Evolutionary conservation across 1,139 yeast genomes (phyloP).

Genomic region (Hansenula lynferdii): DNA sequence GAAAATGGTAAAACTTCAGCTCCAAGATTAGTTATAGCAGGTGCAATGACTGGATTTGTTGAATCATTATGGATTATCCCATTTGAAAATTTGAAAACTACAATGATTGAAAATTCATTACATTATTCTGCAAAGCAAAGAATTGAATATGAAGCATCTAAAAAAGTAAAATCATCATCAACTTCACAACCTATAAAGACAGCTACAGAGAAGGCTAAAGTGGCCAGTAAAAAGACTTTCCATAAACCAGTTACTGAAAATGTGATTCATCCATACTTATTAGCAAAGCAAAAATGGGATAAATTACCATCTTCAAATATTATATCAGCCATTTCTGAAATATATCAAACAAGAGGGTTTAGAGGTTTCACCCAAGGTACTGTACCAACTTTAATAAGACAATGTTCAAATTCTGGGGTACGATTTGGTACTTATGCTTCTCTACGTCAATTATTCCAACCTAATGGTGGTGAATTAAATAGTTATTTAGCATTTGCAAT

Average conservation of each 20-base stretch:
- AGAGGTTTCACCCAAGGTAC: constrained; percentile 82
- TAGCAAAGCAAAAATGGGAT: constrained; percentile 37
- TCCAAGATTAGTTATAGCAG: constrained; percentile 76
- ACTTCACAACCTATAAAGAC: not conserved
- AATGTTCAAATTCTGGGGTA: constrained; percentile 71
- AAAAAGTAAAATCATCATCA: not conserved
- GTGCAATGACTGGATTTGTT: constrained; percentile 74
- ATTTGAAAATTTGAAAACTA: constrained; percentile 81
- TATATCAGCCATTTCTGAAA: constrained; percentile 52
- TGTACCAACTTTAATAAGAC: constrained; percentile 73
- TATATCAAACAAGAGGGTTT: constrained; percentile 70
- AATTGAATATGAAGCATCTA: constrained; percentile 6
- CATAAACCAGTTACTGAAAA: constrained; percentile 12
- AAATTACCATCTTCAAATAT: constrained; percentile 51
- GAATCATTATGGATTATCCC: constrained; percentile 88
- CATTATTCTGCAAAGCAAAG: constrained; percentile 2
- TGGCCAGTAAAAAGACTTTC: constrained; percentile 18
- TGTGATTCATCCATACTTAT: constrained; percentile 19
- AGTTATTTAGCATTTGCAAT: constrained; percentile 46
- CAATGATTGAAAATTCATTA: constrained; percentile 68
- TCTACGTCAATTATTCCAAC: constrained; percentile 63
- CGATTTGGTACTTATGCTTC: constrained; percentile 82
- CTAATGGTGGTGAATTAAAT: constrained; percentile 35
- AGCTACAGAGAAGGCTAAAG: too few relatives aligned
- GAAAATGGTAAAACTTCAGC: constrained; percentile 57